phyloP scores from a whole-genome alignment of 2,329 filamentous ascomycete species.

The Pyrenochaeta sp. region DNA sequence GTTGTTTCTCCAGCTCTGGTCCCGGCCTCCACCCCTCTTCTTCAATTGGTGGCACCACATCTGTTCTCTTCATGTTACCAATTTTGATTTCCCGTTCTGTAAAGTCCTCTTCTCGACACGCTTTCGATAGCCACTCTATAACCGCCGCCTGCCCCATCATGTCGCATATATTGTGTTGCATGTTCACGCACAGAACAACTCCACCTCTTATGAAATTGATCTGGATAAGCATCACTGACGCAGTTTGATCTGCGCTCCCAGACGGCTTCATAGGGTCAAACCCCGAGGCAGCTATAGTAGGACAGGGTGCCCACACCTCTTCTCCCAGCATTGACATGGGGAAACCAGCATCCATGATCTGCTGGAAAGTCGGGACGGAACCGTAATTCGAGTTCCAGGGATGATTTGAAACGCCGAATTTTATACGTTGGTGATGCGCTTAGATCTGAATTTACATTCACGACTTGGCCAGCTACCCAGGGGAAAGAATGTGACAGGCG shows the following conservation, averaged over 20 bases:
- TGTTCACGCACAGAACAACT: constrained; percentile 58
- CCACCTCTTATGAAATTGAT: constrained; percentile 60
- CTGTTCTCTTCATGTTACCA: constrained; percentile 54
- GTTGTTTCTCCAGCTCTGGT: too few species aligned
- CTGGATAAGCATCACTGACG: constrained; percentile 58
- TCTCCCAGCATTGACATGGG: constrained; percentile 62
- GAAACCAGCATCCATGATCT: constrained; percentile 50
- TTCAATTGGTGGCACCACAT: too few species aligned
- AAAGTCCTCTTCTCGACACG: constrained; percentile 55
- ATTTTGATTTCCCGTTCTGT: constrained; percentile 54
- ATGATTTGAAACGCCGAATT: constrained; percentile 49
- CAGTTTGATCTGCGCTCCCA: constrained; percentile 26
- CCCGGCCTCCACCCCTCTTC: too few species aligned
- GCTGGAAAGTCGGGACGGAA: constrained; percentile 50
- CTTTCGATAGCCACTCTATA: constrained; percentile 59
- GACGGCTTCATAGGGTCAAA: constrained; percentile 22
- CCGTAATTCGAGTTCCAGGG: constrained; percentile 43
- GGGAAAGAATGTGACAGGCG: constrained; percentile 54
- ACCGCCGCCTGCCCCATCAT: constrained; percentile 59
- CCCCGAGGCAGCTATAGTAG: constrained; percentile 23
- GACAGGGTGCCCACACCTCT: constrained; percentile 43
- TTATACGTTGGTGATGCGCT: constrained; percentile 49
- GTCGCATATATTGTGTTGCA: constrained; percentile 62
- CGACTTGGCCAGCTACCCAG: constrained; percentile 55
- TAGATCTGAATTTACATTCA: constrained; percentile 43